Conservation (phyloP, 169 alveolate species). For the Plasmodium yoelii region DNA sequence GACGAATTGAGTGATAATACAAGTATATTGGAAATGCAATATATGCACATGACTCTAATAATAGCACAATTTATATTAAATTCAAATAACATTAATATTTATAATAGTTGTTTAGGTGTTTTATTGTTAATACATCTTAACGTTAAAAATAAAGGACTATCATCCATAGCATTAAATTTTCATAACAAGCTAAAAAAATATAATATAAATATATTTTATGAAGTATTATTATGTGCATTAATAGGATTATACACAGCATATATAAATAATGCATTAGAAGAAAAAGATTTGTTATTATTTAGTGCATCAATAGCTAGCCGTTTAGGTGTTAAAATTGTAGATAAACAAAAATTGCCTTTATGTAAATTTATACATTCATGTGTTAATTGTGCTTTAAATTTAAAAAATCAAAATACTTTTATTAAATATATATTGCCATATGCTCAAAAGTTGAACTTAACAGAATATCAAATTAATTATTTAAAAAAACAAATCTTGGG, state of each 20-base stretch:
- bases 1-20: conserved; percentile 43
- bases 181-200: conserved; percentile 74
- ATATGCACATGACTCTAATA: conserved; percentile 74
- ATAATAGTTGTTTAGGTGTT: conserved; percentile 73
- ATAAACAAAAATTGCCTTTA: conserved; percentile 69
- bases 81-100: conserved; percentile 70
- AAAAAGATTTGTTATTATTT: conserved; percentile 64
- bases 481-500: conserved; percentile 54
- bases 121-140: conserved; percentile 69
- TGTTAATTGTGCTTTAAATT: conserved; percentile 73
- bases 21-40: conserved; percentile 72
- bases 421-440: conserved; percentile 73
- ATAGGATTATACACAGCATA: conserved; percentile 75
- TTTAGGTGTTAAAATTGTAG: conserved; percentile 73
- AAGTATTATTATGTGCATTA: conserved; percentile 67
- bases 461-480: conserved; percentile 63
- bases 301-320: conserved; percentile 73
- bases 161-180: conserved; percentile 66
- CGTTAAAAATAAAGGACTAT: conserved; percentile 72
- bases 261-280: conserved; percentile 70
- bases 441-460: conserved; percentile 70
- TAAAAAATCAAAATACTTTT: conserved; percentile 66
- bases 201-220: conserved; percentile 60
- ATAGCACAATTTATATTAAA: conserved; percentile 75
- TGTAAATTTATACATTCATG: conserved; percentile 76